Base-by-base conservation (phyloP, 2,329 filamentous ascomycete genomes). In the Cladosporium oxysporum region DNA sequence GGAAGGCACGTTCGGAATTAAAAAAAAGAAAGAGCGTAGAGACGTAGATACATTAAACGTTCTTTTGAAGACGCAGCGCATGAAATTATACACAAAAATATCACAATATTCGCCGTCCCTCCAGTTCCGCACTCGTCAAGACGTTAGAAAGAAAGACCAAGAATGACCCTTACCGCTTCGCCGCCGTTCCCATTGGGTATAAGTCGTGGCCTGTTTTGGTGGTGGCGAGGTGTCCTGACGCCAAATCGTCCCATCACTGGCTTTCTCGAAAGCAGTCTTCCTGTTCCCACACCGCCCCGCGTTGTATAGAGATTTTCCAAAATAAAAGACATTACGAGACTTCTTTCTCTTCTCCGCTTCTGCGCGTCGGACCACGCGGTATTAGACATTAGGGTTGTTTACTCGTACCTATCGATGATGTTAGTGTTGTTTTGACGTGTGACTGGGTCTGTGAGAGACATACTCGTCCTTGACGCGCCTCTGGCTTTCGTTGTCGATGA, bases 391-490 rank as follows among this genome's bases (percentile, higher is more conserved):
- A 57, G 60, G 26, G 47, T 47, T 21, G 50, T 57, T 63, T 63
- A 63, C 61, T 63, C 61, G 61, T 63, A 63, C 61, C 61, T 63
- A 35, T 8, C 12, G 12, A 57, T 21, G 5, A 21, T 57, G 50
- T 63, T 57, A 63, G 61, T 61, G 11, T 26, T 50, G 10, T 8
- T 11, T 1, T 5, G 8, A 6, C 6, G 12, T 28, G 26, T 14
- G 18, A 31, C 12, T 37, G n/a, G 29, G 10, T 31, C 41, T 16
- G 11, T 18, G 63, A 8, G 29, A 16, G 23, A 53, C 82, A 74
- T 91, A 91, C 68, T 91, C 88, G 29, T 91, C 88, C 84, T 91
- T 91, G 71, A 91, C 88, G 14, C 88, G 83, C 64, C 83, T 83
- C 69, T 87, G 81, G 70, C 81, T 83, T 66, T 87, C 79, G 61